Evolutionary conservation across 768 basidiomycete genomes (phyloP), one percentile per base, ranked within the genome.

Genomic region (Psilocybe azurescens): DNA sequence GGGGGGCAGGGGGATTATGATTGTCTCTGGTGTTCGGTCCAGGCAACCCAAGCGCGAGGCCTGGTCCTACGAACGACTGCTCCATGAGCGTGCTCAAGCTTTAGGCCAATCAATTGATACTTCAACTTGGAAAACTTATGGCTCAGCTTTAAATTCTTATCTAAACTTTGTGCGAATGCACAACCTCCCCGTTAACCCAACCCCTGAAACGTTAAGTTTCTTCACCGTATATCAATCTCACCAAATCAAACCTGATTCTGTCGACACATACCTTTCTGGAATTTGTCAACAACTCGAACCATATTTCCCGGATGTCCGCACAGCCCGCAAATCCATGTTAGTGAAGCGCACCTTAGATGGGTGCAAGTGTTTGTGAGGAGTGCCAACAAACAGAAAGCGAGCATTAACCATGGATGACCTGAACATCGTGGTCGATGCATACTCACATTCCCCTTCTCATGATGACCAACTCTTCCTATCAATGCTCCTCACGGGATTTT

Each of bases 221-320:
- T 83, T 68, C 65, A 66, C 70, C 2, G 69, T 75, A 2, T 83
- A 69, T 67, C 79, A 76, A 72, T 73, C 62, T 1, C 62, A 67
- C 49, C 72, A 75, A 60, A 78, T 82, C 47, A 65, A 75, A 53
- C 79, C 81, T 0, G 10, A 51, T 0, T 78, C 79, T 0, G 74
- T 80, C 7, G 56, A 65, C 13, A 54, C 66, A 1, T 82, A 82
- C 65, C 70, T 82, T 0, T 79, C 79, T 1, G 78, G 81, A 0
- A 79, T 81, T n/a, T 72, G 70, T 54, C 73, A 71, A 16, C 66
- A 74, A 44, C 74, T 81, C 6, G 76, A 81, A 59, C 44, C 66
- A 0, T 60, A 68, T 18, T 83, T 73, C 65, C 77, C 79, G 1
- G 4, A 68, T 9, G 72, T 79, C 6, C 72, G 72, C 2, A 20